These are phyloP conservation scores for Oryza punctata DNA, from an alignment of 176 grass and related monocot genomes.

Conservation along the genomic window DNA sequence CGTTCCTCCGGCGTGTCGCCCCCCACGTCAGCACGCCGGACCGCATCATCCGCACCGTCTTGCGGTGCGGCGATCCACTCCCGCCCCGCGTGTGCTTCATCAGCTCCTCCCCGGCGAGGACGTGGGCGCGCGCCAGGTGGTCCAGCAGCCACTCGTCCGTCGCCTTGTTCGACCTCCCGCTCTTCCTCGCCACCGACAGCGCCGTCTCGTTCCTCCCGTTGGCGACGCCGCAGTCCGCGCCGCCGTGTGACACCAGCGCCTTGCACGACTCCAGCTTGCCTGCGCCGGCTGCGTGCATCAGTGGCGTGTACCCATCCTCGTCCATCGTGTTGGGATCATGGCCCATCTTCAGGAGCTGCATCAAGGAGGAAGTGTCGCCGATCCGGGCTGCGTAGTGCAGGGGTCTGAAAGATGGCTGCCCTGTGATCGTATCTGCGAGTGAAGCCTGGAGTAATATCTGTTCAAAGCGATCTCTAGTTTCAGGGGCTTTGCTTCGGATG, in stretches of 20 bases:
- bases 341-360: slow-evolving; percentile 64
- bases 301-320: slow-evolving; percentile 55
- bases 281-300: slow-evolving; percentile 55
- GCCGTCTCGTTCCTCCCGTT: slow-evolving; percentile 55
- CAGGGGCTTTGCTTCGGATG: slow-evolving; percentile 39
- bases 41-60: slow-evolving; percentile 49
- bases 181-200: slow-evolving; percentile 46
- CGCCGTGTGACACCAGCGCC: slow-evolving; percentile 48
- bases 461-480: slow-evolving; percentile 53
- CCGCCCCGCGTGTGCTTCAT: slow-evolving; percentile 57
- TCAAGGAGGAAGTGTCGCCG: slow-evolving; percentile 43
- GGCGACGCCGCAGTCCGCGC: slow-evolving; percentile 47
- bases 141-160: slow-evolving; percentile 54
- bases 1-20: slow-evolving; percentile 49
- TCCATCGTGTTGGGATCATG: slow-evolving; percentile 47
- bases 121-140: slow-evolving; percentile 44
- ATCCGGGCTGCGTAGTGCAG: slow-evolving; percentile 62
- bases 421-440: slow-evolving; percentile 42
- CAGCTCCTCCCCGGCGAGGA: slow-evolving; percentile 54
- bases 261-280: slow-evolving; percentile 50
- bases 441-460: slow-evolving; percentile 50
- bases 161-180: slow-evolving; percentile 45
- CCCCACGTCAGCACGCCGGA: slow-evolving; percentile 64
- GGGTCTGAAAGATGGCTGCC: slow-evolving; percentile 43
- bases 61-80: slow-evolving; percentile 48